A percentile compares a stretch with the other conserved stretches of the same genome.
Evolutionary conservation across 1,284 basidiomycete genomes (phyloP).

Genomic region (Sporisorium iseilematis-ciliati): DNA sequence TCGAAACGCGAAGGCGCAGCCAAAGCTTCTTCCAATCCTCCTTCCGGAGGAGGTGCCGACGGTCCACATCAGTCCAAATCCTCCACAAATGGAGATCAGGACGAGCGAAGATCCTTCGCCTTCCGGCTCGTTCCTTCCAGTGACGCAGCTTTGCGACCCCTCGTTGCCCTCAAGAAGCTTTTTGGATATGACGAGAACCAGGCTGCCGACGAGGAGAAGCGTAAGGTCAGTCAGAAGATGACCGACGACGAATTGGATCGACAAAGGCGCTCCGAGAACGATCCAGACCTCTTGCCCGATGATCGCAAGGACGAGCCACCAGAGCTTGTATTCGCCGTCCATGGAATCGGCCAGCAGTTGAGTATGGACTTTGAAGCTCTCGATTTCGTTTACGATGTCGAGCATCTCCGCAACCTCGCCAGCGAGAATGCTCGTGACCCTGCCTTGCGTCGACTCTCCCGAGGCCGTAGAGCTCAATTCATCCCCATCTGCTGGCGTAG

Average conservation of each 20-base stretch:
- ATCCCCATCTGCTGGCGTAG: constrained; percentile 75
- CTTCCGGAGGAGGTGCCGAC: constrained; percentile 45
- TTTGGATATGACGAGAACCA: constrained; percentile 53
- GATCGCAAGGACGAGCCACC: constrained; percentile 59
- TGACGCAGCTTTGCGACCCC: constrained; percentile 45
- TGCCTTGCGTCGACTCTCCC: constrained; percentile 43
- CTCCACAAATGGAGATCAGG: constrained; percentile 30
- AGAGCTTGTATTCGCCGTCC: constrained; percentile 60
- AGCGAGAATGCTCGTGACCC: constrained; percentile 49
- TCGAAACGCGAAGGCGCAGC: constrained; percentile 52
- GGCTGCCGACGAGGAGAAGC: constrained; percentile 52
- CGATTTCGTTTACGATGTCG: constrained; percentile 65
- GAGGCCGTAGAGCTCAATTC: constrained; percentile 72
- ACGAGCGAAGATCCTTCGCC: constrained; percentile 39
- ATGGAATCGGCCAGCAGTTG: constrained; percentile 66
- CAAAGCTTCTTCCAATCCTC: constrained; percentile 24
- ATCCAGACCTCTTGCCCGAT: constrained; percentile 28
- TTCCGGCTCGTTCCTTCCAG: constrained; percentile 51
- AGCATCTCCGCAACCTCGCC: constrained; percentile 52
- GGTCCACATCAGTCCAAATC: constrained; percentile 20
- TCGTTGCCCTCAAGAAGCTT: constrained; percentile 37
- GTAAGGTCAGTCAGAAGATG: constrained; percentile 54
- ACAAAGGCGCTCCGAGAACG: constrained; percentile 26
- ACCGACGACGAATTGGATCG: constrained; percentile 51
- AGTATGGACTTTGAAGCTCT: constrained; percentile 57